phyloP scores from a whole-genome alignment of 129 eudicot genomes.

The Lactuca sativa region DNA sequence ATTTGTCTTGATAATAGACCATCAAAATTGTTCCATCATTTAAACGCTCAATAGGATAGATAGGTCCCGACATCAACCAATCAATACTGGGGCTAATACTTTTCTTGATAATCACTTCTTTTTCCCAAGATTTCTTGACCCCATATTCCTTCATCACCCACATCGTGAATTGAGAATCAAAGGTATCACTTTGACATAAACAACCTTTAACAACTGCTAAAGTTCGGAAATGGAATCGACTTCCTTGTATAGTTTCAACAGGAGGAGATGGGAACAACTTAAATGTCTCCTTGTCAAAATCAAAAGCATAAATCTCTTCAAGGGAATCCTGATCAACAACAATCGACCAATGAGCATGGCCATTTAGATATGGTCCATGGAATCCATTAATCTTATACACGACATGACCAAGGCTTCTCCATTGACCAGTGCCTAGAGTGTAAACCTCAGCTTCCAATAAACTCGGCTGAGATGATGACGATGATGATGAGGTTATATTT shows the following conservation, averaged over 20 bases:
- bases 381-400: neutral
- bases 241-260: too few species aligned
- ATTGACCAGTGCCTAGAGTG: constrained; percentile 45
- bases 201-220: constrained; percentile 26
- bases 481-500: too few species aligned
- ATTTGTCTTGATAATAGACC: neutral
- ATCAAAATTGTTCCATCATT: constrained; percentile 8
- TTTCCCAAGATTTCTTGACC: constrained; percentile 33
- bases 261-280: neutral
- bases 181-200: neutral
- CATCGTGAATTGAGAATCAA: constrained; percentile 10
- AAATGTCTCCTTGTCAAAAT: constrained; percentile 23
- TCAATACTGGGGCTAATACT: neutral
- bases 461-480: neutral
- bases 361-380: neutral
- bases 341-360: neutral
- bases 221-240: neutral
- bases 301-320: constrained; percentile 18
- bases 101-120: constrained; percentile 28
- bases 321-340: neutral
- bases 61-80: neutral
- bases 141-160: constrained; percentile 49
- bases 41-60: neutral
- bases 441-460: constrained; percentile 35
- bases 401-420: constrained; percentile 35